Percentiles rank a stretch among this genome's conserved stretches.
Evolutionary conservation across 768 basidiomycete genomes (phyloP).

Genomic region (Mycena kentingensis): DNA sequence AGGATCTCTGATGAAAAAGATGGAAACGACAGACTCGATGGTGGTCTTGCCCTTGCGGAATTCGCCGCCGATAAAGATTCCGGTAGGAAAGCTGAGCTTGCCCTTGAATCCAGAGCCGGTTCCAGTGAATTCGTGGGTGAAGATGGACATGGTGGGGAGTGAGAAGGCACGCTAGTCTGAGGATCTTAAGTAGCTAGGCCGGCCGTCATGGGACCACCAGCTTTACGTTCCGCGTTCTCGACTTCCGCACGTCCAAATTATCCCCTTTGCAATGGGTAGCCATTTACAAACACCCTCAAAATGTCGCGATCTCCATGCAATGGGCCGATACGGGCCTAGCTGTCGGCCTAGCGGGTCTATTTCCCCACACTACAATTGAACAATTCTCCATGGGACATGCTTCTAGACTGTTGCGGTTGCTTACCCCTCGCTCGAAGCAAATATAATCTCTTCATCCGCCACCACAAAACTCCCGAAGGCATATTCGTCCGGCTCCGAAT

Average conservation of each 20-base stretch:
- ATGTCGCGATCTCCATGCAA: too few relatives aligned
- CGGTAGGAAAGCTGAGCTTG: neutral
- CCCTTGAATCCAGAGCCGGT: neutral
- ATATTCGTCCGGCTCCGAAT: slow-evolving; percentile 64
- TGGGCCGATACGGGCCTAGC: too few relatives aligned
- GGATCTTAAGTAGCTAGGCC: too few relatives aligned
- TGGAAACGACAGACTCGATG: neutral
- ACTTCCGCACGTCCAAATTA: too few relatives aligned
- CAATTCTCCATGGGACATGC: too few relatives aligned
- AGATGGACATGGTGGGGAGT: neutral
- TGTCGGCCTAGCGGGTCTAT: too few relatives aligned
- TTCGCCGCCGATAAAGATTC: neutral
- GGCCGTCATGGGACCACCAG: too few relatives aligned
- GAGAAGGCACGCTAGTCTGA: too few relatives aligned
- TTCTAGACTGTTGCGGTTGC: neutral
- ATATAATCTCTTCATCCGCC: slow-evolving; percentile 68
- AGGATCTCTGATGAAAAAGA: neutral
- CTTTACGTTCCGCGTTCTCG: too few relatives aligned
- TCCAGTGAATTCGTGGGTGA: neutral
- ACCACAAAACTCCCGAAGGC: slow-evolving; percentile 79
- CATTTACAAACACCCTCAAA: too few relatives aligned
- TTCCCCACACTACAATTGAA: too few relatives aligned
- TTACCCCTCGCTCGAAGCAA: slow-evolving; percentile 15
- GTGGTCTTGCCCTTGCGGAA: neutral
- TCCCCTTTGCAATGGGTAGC: too few relatives aligned